Evolutionary conservation across 73 alveolate species (phyloP).

Genomic region (Durusdinium trenchii): DNA sequence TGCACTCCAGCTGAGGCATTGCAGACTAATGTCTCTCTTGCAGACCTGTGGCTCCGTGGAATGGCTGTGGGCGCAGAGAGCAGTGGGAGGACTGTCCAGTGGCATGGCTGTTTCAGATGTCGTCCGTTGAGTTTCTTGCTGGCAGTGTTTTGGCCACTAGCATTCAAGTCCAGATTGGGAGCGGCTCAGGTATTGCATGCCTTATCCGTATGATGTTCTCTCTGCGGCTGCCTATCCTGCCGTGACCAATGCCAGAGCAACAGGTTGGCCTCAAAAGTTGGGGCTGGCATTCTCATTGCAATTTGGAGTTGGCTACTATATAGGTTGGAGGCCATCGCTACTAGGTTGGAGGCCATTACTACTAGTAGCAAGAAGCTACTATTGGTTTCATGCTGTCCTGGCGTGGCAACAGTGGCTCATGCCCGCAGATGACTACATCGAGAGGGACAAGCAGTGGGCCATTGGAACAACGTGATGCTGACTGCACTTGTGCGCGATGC

Average conservation of each 20-base stretch:
- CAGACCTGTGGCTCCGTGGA: slow-evolving; percentile 72
- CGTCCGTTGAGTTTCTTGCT: neutral
- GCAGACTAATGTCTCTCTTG: slow-evolving; percentile 66
- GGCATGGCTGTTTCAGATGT: neutral
- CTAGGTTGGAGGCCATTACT: too few species aligned
- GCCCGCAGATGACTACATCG: slow-evolving; percentile 69
- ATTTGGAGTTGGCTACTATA: neutral
- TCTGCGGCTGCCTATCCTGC: slow-evolving; percentile 82
- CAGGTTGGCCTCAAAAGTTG: slow-evolving; percentile 24
- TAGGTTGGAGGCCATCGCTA: neutral
- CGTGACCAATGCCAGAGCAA: slow-evolving; percentile 77
- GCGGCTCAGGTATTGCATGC: slow-evolving; percentile 74
- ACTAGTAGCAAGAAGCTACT: too few species aligned
- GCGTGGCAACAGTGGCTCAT: neutral
- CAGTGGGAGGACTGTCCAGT: slow-evolving; percentile 70
- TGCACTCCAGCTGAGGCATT: too few species aligned
- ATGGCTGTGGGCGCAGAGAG: slow-evolving; percentile 75
- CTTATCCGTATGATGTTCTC: slow-evolving; percentile 72
- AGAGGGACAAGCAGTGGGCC: slow-evolving; percentile 77
- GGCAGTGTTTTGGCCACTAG: too few species aligned
- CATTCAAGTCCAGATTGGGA: too few species aligned
- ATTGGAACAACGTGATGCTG: slow-evolving; percentile 55
- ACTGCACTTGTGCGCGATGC: neutral
- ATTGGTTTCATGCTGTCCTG: too few species aligned
- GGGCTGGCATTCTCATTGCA: neutral